Conservation (phyloP, 495 filamentous ascomycete genomes). For the Penicillium steckii region DNA sequence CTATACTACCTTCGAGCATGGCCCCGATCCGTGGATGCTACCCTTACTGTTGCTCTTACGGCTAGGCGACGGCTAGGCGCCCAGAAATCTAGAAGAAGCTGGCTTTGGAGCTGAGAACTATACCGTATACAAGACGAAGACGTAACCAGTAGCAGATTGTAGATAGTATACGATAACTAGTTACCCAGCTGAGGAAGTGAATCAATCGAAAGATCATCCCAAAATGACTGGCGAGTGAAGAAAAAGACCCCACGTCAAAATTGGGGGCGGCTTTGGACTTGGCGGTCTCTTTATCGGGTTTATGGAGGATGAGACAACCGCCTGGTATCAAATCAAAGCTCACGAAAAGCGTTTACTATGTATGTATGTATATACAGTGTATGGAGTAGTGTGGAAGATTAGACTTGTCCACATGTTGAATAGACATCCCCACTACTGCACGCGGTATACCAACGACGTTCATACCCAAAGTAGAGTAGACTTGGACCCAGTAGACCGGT, state of each 20-base stretch:
- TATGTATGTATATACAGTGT: too few relatives aligned
- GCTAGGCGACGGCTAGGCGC: conserved; percentile 10
- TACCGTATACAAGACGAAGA: too few relatives aligned
- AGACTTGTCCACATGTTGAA: too few relatives aligned
- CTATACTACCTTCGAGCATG: conserved; percentile 9
- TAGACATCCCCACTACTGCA: too few relatives aligned
- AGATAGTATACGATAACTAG: too few relatives aligned
- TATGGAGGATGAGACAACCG: neutral
- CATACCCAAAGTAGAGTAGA: neutral
- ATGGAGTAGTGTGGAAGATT: too few relatives aligned
- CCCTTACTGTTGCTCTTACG: conserved; percentile 20
- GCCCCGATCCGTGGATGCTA: conserved; percentile 10
- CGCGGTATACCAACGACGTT: neutral
- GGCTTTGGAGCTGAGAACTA: neutral
- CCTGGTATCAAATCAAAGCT: neutral
- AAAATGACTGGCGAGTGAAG: too few relatives aligned
- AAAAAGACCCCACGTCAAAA: too few relatives aligned
- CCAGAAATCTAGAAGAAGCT: neutral
- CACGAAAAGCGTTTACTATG: neutral
- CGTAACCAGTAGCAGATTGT: too few relatives aligned
- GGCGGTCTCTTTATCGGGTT: neutral
- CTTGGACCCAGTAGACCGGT: neutral
- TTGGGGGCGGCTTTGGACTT: neutral
- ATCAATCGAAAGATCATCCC: too few relatives aligned
- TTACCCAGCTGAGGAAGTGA: too few relatives aligned